phyloP scores from a whole-genome alignment of 495 filamentous ascomycete genomes.

The Hypoxylon intermedium region DNA sequence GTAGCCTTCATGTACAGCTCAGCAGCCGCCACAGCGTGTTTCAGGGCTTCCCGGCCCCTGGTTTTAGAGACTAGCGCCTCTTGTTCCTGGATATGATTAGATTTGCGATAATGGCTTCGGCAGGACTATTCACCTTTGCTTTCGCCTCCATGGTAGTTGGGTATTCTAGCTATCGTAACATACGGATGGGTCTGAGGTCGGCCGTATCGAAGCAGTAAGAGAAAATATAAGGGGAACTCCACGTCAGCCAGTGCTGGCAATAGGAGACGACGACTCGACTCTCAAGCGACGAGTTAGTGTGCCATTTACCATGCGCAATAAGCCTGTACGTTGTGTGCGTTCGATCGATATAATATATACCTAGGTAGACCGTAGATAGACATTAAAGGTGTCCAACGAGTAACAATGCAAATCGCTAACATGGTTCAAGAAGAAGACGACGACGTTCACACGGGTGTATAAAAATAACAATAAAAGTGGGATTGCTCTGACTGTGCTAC shows the following conservation, averaged over 20 bases:
- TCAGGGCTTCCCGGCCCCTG: constrained; percentile 69
- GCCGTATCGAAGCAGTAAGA: neutral
- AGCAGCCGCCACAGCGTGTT: constrained; percentile 73
- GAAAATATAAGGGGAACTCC: neutral
- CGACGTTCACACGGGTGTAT: constrained; percentile 1
- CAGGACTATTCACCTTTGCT: constrained; percentile 47
- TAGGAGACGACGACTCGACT: neutral
- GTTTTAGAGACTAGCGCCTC: constrained; percentile 63
- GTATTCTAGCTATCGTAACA: constrained; percentile 8
- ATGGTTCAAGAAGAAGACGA: constrained; percentile 10
- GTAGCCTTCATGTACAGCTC: constrained; percentile 81
- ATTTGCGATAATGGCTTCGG: constrained; percentile 31
- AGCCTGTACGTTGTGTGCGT: neutral
- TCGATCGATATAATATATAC: no score
- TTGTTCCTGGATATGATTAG: constrained; percentile 59
- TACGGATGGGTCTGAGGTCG: neutral
- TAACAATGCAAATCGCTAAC: constrained; percentile 12
- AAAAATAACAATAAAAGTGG: neutral
- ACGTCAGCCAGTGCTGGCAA: neutral
- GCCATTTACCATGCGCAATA: no score
- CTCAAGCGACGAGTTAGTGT: neutral
- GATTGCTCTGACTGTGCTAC: constrained; percentile 9
- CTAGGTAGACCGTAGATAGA: no score
- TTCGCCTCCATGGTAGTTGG: constrained; percentile 46
- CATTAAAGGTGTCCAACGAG: no score